Evolutionary conservation across 1,284 basidiomycete genomes (phyloP), one percentile per base, ranked within the genome.

Genomic region (Puccinia triticina): DNA sequence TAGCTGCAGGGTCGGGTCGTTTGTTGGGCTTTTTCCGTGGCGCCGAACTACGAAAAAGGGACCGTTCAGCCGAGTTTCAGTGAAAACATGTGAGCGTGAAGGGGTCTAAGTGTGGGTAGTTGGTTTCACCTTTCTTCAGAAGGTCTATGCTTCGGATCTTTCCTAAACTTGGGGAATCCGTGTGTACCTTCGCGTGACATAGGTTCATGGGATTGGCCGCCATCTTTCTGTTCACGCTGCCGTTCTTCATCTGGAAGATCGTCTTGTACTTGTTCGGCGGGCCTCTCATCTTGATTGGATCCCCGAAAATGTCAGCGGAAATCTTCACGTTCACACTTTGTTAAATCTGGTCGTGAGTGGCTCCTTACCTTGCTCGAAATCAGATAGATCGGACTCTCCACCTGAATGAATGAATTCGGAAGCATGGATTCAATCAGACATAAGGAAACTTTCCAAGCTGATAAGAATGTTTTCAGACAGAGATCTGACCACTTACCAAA

Each of bases 311-410:
- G n/a, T 48, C 40, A 75, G 50, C 4, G 18, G 7, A 21, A 12
- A 8, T 57, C 7, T 3, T n/a, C n/a, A 26, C 4, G 26, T 21
- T 57, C 12, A 23, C 12, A 26, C 21, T n/a, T n/a, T 64, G 11
- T 61, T n/a, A 14, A 14, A 29, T n/a, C 23, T 66, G 34, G 5
- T 2, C 34, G 16, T 37, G 16, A 8, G 64, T 18, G 16, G 18
- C 23, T 66, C 23, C 64, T 79, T 46, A 80, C 78, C 78, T 46
- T 34, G 40, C 4, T 73, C 78, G 29, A 73, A 67, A 53, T 80
- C 78, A 29, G 78, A 80, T 55, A 80, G 48, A 26, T 80, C 78
- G 1, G 78, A 80, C 23, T 80, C 78, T 23, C 78, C 76, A 71
- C 77, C 77, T 79, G 55, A 21, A 77, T 4, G 55, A 21, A 77